Evolutionary conservation across 2,329 filamentous ascomycete genomes (phyloP).

Genomic region (Fusarium sp.): DNA sequence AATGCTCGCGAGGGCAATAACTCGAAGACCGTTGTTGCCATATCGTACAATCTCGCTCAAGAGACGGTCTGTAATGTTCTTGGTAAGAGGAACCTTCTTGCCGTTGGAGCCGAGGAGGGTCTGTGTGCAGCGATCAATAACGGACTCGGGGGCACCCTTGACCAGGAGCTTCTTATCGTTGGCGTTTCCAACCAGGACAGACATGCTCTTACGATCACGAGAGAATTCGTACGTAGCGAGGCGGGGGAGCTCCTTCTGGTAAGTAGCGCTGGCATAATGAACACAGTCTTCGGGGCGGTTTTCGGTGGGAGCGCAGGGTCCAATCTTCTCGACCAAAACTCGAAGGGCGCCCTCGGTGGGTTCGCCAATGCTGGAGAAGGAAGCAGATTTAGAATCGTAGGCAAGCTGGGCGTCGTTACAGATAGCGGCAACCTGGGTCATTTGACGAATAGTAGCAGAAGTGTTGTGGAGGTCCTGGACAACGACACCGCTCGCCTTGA

Average conservation of each 20-base stretch:
- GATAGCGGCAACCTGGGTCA: constrained; percentile 78
- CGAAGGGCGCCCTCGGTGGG: constrained; percentile 94
- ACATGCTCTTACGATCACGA: constrained; percentile 99
- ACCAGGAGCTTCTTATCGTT: constrained; percentile 85
- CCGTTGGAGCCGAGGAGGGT: constrained; percentile 82
- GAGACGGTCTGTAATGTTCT: constrained; percentile 77
- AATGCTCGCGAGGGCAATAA: constrained; percentile 91
- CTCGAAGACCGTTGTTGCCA: constrained; percentile 90
- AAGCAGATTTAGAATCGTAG: constrained; percentile 80
- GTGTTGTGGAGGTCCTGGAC: constrained; percentile 76
- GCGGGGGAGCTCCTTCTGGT: constrained; percentile 80
- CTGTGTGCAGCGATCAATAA: constrained; percentile 92
- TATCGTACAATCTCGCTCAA: constrained; percentile 87
- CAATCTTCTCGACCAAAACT: constrained; percentile 93
- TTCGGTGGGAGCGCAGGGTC: constrained; percentile 75
- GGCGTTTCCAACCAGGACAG: constrained; percentile 83
- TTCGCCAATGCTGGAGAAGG: constrained; percentile 88
- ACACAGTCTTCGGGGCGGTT: constrained; percentile 72
- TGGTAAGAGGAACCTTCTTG: constrained; percentile 78
- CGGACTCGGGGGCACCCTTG: constrained; percentile 95
- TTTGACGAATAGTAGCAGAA: constrained; percentile 83
- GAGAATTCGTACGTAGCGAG: constrained; percentile 97
- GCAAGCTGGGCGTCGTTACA: constrained; percentile 91
- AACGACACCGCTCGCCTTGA: constrained; percentile 76
- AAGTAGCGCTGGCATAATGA: constrained; percentile 86